Evolutionary conservation across 2,329 filamentous ascomycete genomes (phyloP).

Genomic region (Colletotrichum sp.): DNA sequence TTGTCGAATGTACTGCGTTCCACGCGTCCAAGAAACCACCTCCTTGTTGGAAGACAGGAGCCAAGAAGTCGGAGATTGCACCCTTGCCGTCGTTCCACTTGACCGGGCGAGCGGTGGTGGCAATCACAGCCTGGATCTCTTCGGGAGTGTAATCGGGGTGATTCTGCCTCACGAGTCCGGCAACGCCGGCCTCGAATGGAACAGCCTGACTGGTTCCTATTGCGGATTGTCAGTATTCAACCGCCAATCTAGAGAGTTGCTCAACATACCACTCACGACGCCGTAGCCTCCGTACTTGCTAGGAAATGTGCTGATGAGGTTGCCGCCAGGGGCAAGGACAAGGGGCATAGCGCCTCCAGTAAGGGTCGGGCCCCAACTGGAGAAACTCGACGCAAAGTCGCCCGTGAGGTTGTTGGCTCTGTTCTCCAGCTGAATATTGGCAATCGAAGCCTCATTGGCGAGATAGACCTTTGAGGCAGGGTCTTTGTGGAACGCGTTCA

Average conservation of each 20-base stretch:
- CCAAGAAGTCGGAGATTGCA: neutral
- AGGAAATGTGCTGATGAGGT: conserved; percentile 44
- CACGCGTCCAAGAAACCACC: conserved; percentile 41
- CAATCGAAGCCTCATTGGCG: neutral
- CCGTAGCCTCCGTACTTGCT: conserved; percentile 35
- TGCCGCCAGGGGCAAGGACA: conserved; percentile 41
- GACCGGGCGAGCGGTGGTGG: conserved; percentile 26
- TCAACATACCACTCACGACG: conserved; percentile 32
- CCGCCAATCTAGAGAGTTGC: fast-evolving
- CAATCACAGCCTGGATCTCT: conserved; percentile 25
- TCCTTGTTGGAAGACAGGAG: conserved; percentile 42
- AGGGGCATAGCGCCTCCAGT: conserved; percentile 45
- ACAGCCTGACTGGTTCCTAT: conserved; percentile 51
- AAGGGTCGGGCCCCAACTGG: conserved; percentile 46
- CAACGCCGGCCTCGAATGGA: conserved; percentile 44
- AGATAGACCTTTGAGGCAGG: neutral
- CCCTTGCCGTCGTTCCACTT: conserved; percentile 25
- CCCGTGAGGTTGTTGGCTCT: neutral
- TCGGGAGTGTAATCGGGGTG: conserved; percentile 24
- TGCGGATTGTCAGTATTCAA: neutral
- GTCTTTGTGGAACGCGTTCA: neutral
- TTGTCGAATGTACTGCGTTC: conserved; percentile 36
- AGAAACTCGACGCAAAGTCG: conserved; percentile 23
- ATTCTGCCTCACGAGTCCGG: conserved; percentile 27
- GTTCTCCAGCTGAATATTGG: neutral